Evolutionary conservation across 352 stramenopile genomes (phyloP), one percentile per base, ranked within the genome.

Genomic region (Pythium periplocum): DNA sequence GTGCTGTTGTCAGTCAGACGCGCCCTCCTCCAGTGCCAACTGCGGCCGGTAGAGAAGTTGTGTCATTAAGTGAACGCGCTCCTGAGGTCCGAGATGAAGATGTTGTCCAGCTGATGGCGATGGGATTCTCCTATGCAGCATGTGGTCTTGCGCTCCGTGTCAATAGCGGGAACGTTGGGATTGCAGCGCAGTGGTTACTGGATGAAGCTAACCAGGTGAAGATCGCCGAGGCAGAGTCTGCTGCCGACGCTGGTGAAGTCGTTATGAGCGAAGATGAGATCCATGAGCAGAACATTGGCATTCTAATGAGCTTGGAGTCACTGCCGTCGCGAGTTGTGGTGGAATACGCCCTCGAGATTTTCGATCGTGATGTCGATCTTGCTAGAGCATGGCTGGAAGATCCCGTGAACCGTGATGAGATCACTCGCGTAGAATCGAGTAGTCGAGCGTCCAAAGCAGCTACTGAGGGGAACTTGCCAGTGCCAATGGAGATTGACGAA

Each of bases 41-140:
- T 45, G 43, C 38, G 12, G 38, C 38, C 7, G 17, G 17, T 26
- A 26, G 17, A 26, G 17, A 26, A 26, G 17, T 26, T 26, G 17
- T 26, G 17, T 26, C 17, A 26, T 0, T 26, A 26, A 0, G 17
- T 26, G 17, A 26, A 26, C 38, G 38, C 12, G 38, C 38, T 8
- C 57, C 69, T 45, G 65, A 82, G 54, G 69, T 91, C 32, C 65
- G 64, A 7, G 85, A 93, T 57, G 83, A 93, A 57, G 75, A 95
- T 35, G 80, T 96, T 4, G 80, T 96, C 6, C 81, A 95, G 48
- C 66, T 96, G 1, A 95, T 94, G 83, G 78, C 83, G 0, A 86
- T 96, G 72, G 86, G 86, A 0, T 96, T 96, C 41, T 93, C 85
- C n/a, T 93, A 94, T 41, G 82, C 82, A 39, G 85, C 66, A 31